phyloP scores from a whole-genome alignment of 2,329 filamentous ascomycete species.

The Microdochium trichocladiopsis region DNA sequence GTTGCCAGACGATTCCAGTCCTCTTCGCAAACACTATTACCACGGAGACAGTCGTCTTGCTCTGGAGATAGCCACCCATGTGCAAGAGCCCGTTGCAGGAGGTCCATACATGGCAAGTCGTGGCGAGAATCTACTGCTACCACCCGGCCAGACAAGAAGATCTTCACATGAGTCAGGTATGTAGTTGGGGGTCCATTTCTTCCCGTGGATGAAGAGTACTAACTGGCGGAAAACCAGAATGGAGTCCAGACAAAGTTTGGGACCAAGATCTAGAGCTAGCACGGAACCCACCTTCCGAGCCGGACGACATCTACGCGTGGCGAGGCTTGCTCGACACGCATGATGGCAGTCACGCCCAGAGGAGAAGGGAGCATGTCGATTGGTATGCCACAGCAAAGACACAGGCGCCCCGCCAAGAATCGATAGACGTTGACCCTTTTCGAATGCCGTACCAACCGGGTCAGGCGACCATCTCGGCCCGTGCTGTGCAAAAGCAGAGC shows the following conservation, averaged over 20 bases:
- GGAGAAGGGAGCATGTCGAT: background rate
- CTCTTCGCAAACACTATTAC: background rate
- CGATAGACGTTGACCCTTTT: background rate
- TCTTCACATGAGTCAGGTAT: background rate
- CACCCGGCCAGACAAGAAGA: background rate
- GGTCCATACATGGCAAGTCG: too few relatives aligned
- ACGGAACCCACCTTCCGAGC: background rate
- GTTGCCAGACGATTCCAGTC: background rate
- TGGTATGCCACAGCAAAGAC: background rate
- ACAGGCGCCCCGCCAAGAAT: background rate
- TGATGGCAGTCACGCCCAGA: too few relatives aligned
- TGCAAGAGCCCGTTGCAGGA: too few relatives aligned
- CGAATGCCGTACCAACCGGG: background rate
- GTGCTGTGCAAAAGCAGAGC: slow-evolving; percentile 1
- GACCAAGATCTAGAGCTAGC: background rate
- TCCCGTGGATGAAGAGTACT: background rate
- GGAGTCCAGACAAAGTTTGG: background rate
- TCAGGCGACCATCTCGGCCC: too few relatives aligned
- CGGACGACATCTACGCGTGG: background rate
- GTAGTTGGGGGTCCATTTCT: background rate
- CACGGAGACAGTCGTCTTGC: too few relatives aligned
- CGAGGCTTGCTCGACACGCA: background rate
- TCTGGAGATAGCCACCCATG: too few relatives aligned
- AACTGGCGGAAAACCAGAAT: background rate
- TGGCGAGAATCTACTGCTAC: background rate